phyloP scores from a whole-genome alignment of 345 rosid species.

The Durio zibethinus region DNA sequence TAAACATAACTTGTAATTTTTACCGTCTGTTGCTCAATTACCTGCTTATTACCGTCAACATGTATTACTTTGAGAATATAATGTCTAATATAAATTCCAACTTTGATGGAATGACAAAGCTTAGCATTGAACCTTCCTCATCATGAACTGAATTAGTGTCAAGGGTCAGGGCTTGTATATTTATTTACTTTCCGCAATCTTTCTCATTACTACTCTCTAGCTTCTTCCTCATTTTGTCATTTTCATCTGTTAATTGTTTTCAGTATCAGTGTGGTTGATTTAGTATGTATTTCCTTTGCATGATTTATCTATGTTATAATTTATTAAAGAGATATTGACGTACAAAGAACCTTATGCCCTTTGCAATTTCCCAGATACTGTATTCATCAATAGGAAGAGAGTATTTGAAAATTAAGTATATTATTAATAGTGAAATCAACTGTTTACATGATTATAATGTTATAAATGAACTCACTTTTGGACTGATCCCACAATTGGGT shows the following conservation, averaged over 20 bases:
- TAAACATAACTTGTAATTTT: neutral
- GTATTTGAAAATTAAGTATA: neutral
- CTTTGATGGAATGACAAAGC: neutral
- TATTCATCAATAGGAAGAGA: neutral
- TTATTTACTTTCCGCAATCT: neutral
- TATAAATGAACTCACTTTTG: neutral
- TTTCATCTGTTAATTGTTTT: neutral
- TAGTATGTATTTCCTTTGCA: neutral
- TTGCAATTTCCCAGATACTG: neutral
- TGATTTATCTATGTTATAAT: neutral
- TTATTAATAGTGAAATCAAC: neutral
- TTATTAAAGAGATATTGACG: neutral
- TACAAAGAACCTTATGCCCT: neutral
- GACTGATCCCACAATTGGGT: neutral
- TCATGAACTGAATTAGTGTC: conserved; percentile 3
- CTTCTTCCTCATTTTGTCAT: neutral
- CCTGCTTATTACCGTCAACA: neutral
- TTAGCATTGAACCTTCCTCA: neutral
- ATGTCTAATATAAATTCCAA: neutral
- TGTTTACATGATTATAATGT: neutral
- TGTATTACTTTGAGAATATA: neutral
- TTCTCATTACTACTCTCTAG: neutral
- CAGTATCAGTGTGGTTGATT: neutral
- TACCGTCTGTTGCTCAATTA: neutral
- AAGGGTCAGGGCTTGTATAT: neutral